These are phyloP conservation scores for Dacryopinax primogenitus DNA, from an alignment of 768 basidiomycete genomes.

Conservation along the genomic window DNA sequence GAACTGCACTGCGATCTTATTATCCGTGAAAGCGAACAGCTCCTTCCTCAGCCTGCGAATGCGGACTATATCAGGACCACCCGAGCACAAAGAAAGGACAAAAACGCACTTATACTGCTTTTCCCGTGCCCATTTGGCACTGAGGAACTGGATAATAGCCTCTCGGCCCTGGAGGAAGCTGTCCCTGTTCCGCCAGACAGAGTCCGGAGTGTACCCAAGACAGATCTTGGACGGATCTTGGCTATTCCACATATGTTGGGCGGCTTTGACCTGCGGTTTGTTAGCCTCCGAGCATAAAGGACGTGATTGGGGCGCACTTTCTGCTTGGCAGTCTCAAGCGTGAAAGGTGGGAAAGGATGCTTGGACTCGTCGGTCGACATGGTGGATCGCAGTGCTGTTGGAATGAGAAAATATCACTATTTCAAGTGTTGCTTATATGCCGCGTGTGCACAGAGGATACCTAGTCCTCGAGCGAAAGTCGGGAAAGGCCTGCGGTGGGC, in stretches of 20 bases:
- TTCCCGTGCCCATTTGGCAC: conserved; percentile 42
- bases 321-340: conserved; percentile 24
- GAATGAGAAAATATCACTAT: background rate
- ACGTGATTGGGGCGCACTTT: background rate
- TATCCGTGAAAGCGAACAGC: conserved; percentile 40
- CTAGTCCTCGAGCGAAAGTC: background rate
- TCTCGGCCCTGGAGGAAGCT: conserved; percentile 35
- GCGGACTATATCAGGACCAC: background rate
- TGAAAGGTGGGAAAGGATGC: conserved; percentile 11
- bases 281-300: conserved; percentile 11
- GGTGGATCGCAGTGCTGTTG: background rate
- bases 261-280: conserved; percentile 32
- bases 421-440: background rate
- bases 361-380: background rate
- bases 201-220: conserved; percentile 40
- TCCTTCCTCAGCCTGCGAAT: conserved; percentile 34
- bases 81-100: background rate
- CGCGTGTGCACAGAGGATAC: background rate
- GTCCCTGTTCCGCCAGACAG: conserved; percentile 46
- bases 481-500: background rate
- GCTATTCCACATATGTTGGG: conserved; percentile 42
- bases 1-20: conserved; percentile 43
- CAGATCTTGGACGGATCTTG: conserved; percentile 19
- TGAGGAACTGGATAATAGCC: conserved; percentile 37
- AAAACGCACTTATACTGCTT: conserved; percentile 31